These are phyloP conservation scores for Amaranthus hypochondriacus DNA, from an alignment of 148 eudicot genomes.

Conservation along the genomic window DNA sequence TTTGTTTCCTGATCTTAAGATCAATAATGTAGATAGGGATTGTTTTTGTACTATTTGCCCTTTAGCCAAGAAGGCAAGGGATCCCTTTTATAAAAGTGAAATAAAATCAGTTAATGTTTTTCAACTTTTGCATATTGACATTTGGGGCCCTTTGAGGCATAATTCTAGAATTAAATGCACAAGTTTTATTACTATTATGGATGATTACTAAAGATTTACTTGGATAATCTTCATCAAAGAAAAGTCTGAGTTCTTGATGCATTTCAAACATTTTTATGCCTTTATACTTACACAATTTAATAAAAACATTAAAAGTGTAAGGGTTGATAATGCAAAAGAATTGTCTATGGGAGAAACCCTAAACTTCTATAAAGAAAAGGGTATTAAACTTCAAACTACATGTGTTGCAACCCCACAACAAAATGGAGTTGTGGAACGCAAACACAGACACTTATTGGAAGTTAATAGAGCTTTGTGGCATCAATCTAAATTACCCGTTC, in stretches of 20 bases:
- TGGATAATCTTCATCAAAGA: background rate
- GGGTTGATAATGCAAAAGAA: background rate
- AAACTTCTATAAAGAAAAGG: background rate
- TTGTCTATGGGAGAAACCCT: background rate
- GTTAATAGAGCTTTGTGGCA: too few species aligned
- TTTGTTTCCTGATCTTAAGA: background rate
- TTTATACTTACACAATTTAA: background rate
- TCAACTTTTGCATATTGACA: background rate
- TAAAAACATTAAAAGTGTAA: background rate
- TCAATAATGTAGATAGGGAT: background rate
- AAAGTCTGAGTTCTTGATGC: background rate
- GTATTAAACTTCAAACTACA: background rate
- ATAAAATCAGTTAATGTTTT: background rate
- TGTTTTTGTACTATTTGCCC: background rate
- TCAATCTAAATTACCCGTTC: too few species aligned
- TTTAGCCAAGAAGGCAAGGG: background rate
- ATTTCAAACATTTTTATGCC: too few species aligned
- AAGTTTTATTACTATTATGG: background rate
- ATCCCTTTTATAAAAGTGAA: too few species aligned
- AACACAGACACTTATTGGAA: background rate
- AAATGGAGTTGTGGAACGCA: background rate
- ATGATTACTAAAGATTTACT: background rate
- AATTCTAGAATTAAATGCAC: background rate
- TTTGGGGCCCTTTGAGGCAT: background rate
- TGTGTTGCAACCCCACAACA: background rate